phyloP scores from a whole-genome alignment of 805 yeast species.

The Tetrapisispora namnaoensis region DNA sequence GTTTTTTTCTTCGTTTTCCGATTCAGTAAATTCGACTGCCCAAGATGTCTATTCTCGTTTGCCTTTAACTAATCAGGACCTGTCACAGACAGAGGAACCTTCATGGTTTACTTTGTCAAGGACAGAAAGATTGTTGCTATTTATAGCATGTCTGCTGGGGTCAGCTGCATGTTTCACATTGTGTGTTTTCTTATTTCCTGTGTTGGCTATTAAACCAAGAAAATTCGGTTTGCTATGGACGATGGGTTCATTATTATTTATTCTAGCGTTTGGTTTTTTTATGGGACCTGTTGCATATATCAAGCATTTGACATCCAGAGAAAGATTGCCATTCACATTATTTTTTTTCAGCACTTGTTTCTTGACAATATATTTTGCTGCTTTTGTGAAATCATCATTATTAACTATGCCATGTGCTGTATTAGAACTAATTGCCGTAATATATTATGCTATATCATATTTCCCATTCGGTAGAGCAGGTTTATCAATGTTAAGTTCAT shows the following conservation, averaged over 20 bases:
- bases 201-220: conserved; percentile 77
- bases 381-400: conserved; percentile 56
- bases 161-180: conserved; percentile 72
- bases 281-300: conserved; percentile 86
- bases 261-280: conserved; percentile 77
- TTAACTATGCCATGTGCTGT: conserved; percentile 68
- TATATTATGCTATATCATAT: conserved; percentile 83
- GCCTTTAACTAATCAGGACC: conserved; percentile 51
- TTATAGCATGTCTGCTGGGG: conserved; percentile 65
- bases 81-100: conserved; percentile 47
- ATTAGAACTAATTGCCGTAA: conserved; percentile 74
- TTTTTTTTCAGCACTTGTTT: conserved; percentile 76
- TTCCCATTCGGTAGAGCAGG: conserved; percentile 94
- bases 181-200: conserved; percentile 80
- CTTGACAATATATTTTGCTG: conserved; percentile 69
- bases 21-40: conserved; percentile 31
- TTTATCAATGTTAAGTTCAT: conserved; percentile 42
- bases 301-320: conserved; percentile 62
- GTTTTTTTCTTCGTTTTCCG: conserved; percentile 32
- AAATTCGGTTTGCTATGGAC: conserved; percentile 91
- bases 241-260: conserved; percentile 78
- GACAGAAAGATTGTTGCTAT: conserved; percentile 71
- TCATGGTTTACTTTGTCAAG: conserved; percentile 66
- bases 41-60: conserved; percentile 54
- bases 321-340: conserved; percentile 68